Evolutionary conservation across 352 stramenopile genomes (phyloP).

Genomic region (Phytopythium vexans): DNA sequence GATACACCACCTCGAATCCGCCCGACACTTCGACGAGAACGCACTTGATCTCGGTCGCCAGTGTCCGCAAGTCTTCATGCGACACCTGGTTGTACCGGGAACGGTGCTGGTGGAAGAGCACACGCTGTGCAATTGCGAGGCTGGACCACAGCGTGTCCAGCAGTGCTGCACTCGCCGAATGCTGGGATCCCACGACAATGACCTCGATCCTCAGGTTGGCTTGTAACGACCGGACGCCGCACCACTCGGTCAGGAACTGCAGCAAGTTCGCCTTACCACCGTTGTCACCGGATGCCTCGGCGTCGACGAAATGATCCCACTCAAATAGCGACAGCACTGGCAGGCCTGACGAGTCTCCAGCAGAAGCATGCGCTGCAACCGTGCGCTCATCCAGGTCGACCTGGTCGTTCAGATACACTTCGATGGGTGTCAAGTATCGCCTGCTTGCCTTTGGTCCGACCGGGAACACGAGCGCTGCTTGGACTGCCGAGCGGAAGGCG

Average conservation of each 20-base stretch:
- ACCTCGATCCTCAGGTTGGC: constrained; percentile 48
- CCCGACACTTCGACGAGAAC: constrained; percentile 36
- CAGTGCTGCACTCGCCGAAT: constrained; percentile 21
- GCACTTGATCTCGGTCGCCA: constrained; percentile 30
- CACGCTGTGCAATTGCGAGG: constrained; percentile 46
- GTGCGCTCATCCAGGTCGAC: constrained; percentile 22
- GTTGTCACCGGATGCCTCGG: constrained; percentile 1
- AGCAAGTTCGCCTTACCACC: constrained; percentile 13
- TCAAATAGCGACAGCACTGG: constrained; percentile 51
- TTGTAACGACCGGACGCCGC: constrained; percentile 50
- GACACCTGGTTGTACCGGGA: constrained; percentile 36
- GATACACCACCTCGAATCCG: constrained; percentile 52
- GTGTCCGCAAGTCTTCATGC: constrained; percentile 21
- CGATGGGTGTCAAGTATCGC: constrained; percentile 2
- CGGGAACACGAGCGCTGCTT: not conserved
- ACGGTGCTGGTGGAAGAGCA: constrained; percentile 46
- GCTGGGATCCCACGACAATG: constrained; percentile 35
- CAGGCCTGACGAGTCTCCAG: constrained; percentile 13
- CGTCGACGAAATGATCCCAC: constrained; percentile 40
- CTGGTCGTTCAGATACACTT: constrained; percentile 75
- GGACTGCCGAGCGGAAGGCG: constrained; percentile 2
- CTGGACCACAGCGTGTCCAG: constrained; percentile 19
- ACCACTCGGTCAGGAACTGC: constrained; percentile 42
- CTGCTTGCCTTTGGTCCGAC: too few species aligned
- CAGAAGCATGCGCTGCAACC: not conserved